These are phyloP conservation scores for Zygosaccharomyces siamensis DNA, from an alignment of 805 yeast genomes.

Conservation along the genomic window DNA sequence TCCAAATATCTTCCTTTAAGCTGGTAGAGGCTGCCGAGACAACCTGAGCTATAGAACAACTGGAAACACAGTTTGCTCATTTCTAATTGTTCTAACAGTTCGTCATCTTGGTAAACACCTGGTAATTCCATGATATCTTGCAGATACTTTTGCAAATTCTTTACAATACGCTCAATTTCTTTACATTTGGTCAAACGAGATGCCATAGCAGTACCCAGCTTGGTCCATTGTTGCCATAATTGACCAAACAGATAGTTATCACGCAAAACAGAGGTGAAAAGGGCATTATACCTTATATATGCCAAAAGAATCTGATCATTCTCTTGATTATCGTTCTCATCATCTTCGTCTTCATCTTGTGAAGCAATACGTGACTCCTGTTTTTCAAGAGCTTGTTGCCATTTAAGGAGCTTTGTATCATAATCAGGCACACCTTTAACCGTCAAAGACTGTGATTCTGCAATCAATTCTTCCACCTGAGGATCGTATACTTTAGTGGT, in stretches of 20 bases:
- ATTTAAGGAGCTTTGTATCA: slow-evolving; percentile 53
- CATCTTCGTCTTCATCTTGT: slow-evolving; percentile 38
- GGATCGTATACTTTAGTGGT: slow-evolving; percentile 63
- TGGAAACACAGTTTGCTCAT: slow-evolving; percentile 23
- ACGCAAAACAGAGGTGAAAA: slow-evolving; percentile 66
- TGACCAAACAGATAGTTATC: slow-evolving; percentile 50
- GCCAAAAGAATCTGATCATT: slow-evolving; percentile 71
- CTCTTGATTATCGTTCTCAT: slow-evolving; percentile 47
- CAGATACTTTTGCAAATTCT: slow-evolving; percentile 46
- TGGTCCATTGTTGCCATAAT: slow-evolving; percentile 29
- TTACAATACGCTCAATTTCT: slow-evolving; percentile 37
- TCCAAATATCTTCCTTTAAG: slow-evolving; percentile 28
- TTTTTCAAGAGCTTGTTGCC: slow-evolving; percentile 64
- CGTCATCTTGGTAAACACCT: slow-evolving; percentile 86
- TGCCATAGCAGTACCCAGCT: slow-evolving; percentile 21
- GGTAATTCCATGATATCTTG: slow-evolving; percentile 71
- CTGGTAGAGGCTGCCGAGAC: slow-evolving; percentile 30
- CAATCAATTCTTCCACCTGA: slow-evolving; percentile 60
- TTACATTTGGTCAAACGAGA: slow-evolving; percentile 29
- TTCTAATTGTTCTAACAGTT: slow-evolving; percentile 40
- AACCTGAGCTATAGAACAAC: slow-evolving; percentile 21
- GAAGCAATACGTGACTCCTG: slow-evolving; percentile 51
- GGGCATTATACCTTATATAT: slow-evolving; percentile 62
- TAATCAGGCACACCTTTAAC: slow-evolving; percentile 43
- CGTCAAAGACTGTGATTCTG: slow-evolving; percentile 37